Conservation (phyloP, 1,284 basidiomycete species). For the Pholiota adiposa region DNA sequence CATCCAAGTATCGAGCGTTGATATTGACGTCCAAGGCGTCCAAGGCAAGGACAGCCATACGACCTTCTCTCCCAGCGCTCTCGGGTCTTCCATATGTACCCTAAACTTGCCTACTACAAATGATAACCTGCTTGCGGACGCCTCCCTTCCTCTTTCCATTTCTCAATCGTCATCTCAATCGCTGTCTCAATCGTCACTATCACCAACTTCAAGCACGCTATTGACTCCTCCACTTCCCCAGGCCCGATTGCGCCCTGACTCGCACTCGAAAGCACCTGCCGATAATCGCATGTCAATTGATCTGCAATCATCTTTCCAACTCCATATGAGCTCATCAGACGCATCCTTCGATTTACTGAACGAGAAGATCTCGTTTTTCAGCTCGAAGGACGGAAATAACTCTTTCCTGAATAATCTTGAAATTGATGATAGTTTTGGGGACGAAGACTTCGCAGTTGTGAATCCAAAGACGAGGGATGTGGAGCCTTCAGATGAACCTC, state of each 20-base stretch:
- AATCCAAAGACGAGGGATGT: not conserved
- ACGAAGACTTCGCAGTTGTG: slow-evolving; percentile 25
- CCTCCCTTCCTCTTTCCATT: slow-evolving; percentile 27
- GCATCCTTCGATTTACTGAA: slow-evolving; percentile 66
- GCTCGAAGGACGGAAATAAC: slow-evolving; percentile 33
- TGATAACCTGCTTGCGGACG: slow-evolving; percentile 30
- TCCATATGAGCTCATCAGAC: slow-evolving; percentile 59
- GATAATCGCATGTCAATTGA: slow-evolving; percentile 57
- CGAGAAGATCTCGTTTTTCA: slow-evolving; percentile 64
- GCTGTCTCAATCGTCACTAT: slow-evolving; percentile 1
- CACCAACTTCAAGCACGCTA: slow-evolving; percentile 19
- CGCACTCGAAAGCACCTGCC: slow-evolving; percentile 30
- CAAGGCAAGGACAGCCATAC: not conserved
- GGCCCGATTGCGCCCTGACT: slow-evolving; percentile 26
- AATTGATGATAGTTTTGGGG: slow-evolving; percentile 39
- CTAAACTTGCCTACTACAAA: slow-evolving; percentile 27
- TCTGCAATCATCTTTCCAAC: slow-evolving; percentile 58
- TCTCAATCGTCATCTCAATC: slow-evolving; percentile 23
- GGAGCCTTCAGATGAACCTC: too few relatives aligned
- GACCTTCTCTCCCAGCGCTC: slow-evolving; percentile 16
- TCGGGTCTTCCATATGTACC: slow-evolving; percentile 27
- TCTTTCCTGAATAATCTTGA: slow-evolving; percentile 37
- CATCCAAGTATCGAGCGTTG: slow-evolving; percentile 11
- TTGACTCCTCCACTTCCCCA: slow-evolving; percentile 24
- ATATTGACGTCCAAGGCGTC: slow-evolving; percentile 1